These are phyloP conservation scores for Porphyridium purpureum DNA, from an alignment of 23 red algal genomes.

Conservation along the genomic window DNA sequence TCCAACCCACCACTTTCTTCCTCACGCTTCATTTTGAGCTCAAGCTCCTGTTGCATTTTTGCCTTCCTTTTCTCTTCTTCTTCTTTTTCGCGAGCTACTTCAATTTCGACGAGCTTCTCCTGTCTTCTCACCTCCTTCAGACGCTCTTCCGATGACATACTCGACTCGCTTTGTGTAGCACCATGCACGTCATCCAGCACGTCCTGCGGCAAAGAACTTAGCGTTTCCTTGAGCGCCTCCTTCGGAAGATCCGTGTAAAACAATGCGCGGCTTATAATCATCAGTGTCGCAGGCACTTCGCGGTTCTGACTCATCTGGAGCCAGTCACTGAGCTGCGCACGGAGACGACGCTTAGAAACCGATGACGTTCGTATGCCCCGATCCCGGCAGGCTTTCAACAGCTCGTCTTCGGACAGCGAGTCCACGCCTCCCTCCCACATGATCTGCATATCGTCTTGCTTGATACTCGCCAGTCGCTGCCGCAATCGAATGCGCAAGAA, in stretches of 20 bases:
- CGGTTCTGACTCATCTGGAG: slow-evolving; percentile 83
- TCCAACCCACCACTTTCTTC: not conserved
- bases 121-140: slow-evolving; percentile 78
- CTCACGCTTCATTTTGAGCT: slow-evolving; percentile 25
- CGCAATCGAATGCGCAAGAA: slow-evolving; percentile 78
- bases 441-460: slow-evolving; percentile 95
- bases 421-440: slow-evolving; percentile 93
- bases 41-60: slow-evolving; percentile 28
- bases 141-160: slow-evolving; percentile 39
- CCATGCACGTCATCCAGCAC: slow-evolving; percentile 72
- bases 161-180: slow-evolving; percentile 33
- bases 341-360: slow-evolving; percentile 17
- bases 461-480: slow-evolving; percentile 66
- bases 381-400: slow-evolving; percentile 80
- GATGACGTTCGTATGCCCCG: slow-evolving; percentile 69
- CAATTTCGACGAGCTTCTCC: slow-evolving; percentile 60
- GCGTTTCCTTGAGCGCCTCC: slow-evolving; percentile 50
- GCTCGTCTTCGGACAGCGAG: slow-evolving; percentile 82
- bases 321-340: slow-evolving; percentile 63
- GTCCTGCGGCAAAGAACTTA: slow-evolving; percentile 64
- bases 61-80: slow-evolving; percentile 45
- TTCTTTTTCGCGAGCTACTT: slow-evolving; percentile 40
- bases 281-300: slow-evolving; percentile 70
- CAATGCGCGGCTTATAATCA: slow-evolving; percentile 80
- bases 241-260: slow-evolving; percentile 53